Evolutionary conservation across 1,284 basidiomycete species (phyloP), one percentile per base, ranked within the genome.

Genomic region (Pseudomicrostroma phylloplanum): DNA sequence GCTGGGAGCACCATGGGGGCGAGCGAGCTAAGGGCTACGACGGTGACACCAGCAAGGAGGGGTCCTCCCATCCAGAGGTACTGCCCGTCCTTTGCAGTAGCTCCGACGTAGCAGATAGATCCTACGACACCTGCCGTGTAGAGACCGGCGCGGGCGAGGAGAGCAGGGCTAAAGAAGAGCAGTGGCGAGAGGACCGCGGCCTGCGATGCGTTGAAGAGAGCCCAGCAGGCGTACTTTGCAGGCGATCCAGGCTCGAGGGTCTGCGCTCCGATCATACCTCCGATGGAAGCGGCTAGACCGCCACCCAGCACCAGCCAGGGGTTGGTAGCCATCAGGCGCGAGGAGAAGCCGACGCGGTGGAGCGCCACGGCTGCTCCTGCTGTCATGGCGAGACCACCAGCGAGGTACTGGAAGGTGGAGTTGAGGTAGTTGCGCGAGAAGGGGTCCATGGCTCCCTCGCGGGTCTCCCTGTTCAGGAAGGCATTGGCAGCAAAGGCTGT

Each of bases 51-150:
- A 19, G 90, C 91, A 25, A 94, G 72, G 48, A 82, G 71, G 1
- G 80, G 80, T 15, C 80, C 79, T 23, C 91, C 91, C 81, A 91
- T 85, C 80, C 89, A 88, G 39, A 94, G 81, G 79, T 88, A 94
- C 78, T 86, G 88, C 80, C 92, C 90, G 71, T 87, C 90, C 70
- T 83, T 87, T 36, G 91, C 91, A 19, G 92, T 94, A 9, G 91
- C 90, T 39, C 91, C 91, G 30, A 94, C 85, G 75, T 91, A 94
- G 42, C 88, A 88, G 36, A 93, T 84, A 7, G 76, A 77, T 58
- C 90, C 91, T 19, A 92, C 87, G 2, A 92, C 85, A 54, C 91
- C 91, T 53, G 87, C 85, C 0, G 91, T 93, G 80, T 94, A 94
- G 6, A 94, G 82, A 12, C 89, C 91, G 9, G 91, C 92, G 48